phyloP scores from a whole-genome alignment of 1,284 basidiomycete species.

The Agroathelia rolfsii region DNA sequence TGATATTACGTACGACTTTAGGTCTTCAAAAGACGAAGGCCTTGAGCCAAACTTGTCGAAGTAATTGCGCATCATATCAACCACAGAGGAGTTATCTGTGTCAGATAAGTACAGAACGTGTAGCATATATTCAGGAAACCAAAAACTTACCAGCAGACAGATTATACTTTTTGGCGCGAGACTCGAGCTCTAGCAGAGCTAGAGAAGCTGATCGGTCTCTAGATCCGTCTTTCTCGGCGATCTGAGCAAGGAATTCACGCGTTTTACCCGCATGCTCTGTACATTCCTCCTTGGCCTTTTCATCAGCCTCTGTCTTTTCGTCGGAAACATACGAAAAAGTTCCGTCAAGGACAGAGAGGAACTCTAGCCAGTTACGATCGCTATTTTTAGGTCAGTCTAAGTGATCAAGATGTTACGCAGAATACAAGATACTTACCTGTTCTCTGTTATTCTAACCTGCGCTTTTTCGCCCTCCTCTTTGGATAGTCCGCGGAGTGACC shows the following conservation, averaged over 20 bases:
- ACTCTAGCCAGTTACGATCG: conserved; percentile 81
- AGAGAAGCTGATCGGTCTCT: conserved; percentile 66
- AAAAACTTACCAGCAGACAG: conserved; percentile 35
- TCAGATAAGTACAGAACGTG: conserved; percentile 6
- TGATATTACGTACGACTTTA: conserved; percentile 54
- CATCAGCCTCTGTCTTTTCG: conserved; percentile 21
- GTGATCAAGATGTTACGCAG: no score
- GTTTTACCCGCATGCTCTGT: conserved; percentile 33
- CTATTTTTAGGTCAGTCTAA: conserved; percentile 26
- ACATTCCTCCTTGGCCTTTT: conserved; percentile 21
- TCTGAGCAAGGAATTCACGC: conserved; percentile 40
- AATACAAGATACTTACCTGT: conserved; percentile 51
- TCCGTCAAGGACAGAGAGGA: conserved; percentile 60
- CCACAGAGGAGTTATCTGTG: conserved; percentile 34
- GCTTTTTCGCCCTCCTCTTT: conserved; percentile 53
- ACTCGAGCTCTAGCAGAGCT: conserved; percentile 64
- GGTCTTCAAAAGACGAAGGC: conserved; percentile 78
- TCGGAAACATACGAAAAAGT: conserved; percentile 38
- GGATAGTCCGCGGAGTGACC: conserved; percentile 39
- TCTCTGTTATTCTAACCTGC: conserved; percentile 42
- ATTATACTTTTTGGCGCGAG: conserved; percentile 37
- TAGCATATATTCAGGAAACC: conserved; percentile 5
- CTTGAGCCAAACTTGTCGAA: conserved; percentile 70
- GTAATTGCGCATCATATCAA: conserved; percentile 51
- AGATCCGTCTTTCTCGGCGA: conserved; percentile 52